Evolutionary conservation across 139 green algal genomes (phyloP).

Genomic region (Eudorina sp.): DNA sequence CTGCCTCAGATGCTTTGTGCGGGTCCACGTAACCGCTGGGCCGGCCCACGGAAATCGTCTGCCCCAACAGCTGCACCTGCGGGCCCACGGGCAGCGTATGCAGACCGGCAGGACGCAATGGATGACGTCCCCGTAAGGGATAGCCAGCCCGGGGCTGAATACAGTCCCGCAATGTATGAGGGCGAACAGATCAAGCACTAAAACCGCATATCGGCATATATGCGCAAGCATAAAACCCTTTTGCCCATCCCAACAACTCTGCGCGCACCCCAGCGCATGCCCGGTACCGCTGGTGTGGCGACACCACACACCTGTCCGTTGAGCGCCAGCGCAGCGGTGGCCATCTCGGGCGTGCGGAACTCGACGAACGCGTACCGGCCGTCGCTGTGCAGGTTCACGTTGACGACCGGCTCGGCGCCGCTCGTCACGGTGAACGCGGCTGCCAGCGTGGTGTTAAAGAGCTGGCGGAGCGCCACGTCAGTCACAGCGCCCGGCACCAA

Average conservation of each 20-base stretch:
- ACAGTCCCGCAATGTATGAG: no score
- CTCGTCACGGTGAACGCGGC: constrained; percentile 75
- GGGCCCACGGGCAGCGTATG: no score
- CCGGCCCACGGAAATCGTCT: constrained; percentile 83
- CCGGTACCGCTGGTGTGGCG: no score
- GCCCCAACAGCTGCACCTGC: constrained; percentile 80
- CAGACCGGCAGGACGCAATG: no score
- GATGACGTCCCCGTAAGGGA: no score
- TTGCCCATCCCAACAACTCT: no score
- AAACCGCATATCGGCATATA: no score
- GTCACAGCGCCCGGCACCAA: constrained; percentile 82
- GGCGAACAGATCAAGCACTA: no score
- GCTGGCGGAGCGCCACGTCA: constrained; percentile 73
- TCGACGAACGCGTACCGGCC: constrained; percentile 89
- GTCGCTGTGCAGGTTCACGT: constrained; percentile 67
- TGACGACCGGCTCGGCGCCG: constrained; percentile 81
- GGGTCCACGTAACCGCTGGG: constrained; percentile 91
- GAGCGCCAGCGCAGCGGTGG: constrained; percentile 85
- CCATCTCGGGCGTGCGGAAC: constrained; percentile 89
- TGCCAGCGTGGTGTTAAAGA: constrained; percentile 86
- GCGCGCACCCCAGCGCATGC: no score
- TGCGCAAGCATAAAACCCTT: no score
- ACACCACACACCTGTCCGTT: constrained; percentile 74
- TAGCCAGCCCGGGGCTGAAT: no score
- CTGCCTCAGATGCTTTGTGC: constrained; percentile 52